These are phyloP conservation scores for Scheffersomyces coipomensis DNA, from an alignment of 805 yeast genomes.

Conservation along the genomic window DNA sequence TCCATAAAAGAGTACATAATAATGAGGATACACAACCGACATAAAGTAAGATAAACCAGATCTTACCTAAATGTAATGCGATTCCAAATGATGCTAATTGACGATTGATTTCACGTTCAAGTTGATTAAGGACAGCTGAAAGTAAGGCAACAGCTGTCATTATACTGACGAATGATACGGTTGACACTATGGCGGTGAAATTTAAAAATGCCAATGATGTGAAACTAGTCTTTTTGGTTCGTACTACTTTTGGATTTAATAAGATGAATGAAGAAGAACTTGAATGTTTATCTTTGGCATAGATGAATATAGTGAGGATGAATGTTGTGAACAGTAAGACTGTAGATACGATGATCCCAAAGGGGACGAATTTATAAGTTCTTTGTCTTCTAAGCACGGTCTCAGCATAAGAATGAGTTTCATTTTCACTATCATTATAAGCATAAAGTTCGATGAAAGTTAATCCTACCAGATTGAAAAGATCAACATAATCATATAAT, in stretches of 20 bases:
- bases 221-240: too few species aligned
- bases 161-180: conserved; percentile 29
- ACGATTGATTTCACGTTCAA: conserved; percentile 21
- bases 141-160: conserved; percentile 27
- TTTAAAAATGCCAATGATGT: conserved; percentile 30
- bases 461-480: too few species aligned
- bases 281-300: neutral
- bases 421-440: too few species aligned
- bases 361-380: neutral
- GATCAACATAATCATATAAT: too few species aligned
- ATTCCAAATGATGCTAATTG: conserved; percentile 50
- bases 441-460: conserved; percentile 50
- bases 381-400: neutral
- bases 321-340: neutral
- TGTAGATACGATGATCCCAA: neutral
- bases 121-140: conserved; percentile 19
- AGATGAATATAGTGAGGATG: neutral
- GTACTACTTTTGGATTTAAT: conserved; percentile 29
- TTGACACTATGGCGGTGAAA: conserved; percentile 13
- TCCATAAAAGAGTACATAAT: conserved; percentile 32
- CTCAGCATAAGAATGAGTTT: neutral
- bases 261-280: too few species aligned
- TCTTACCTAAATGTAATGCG: conserved; percentile 35
- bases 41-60: conserved; percentile 46
- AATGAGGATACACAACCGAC: conserved; percentile 20